Percentiles rank a stretch among this genome's conserved stretches.
phyloP scores from a whole-genome alignment of 192 early-diverging fungal species.

The Mortierella claussenii region DNA sequence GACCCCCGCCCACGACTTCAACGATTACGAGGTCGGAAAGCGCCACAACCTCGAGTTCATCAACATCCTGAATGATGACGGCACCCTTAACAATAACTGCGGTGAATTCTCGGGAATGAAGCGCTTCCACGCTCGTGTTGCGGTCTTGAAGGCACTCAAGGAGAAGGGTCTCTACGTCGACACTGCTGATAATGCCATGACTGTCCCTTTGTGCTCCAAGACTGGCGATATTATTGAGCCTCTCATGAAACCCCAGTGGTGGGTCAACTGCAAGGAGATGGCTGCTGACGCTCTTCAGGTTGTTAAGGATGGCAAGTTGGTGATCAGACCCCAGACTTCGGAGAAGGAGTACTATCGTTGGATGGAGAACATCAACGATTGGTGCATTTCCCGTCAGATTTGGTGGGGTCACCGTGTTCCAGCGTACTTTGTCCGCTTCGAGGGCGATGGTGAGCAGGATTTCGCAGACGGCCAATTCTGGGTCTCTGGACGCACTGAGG shows the following conservation, averaged over 20 bases:
- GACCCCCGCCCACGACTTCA: slow-evolving; percentile 97
- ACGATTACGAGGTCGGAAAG: slow-evolving; percentile 97
- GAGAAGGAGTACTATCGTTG: slow-evolving; percentile 97
- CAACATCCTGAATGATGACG: slow-evolving; percentile 98
- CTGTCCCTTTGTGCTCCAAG: slow-evolving; percentile 87
- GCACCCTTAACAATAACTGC: slow-evolving; percentile 91
- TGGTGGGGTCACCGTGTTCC: slow-evolving; percentile 99
- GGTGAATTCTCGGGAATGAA: slow-evolving; percentile 90
- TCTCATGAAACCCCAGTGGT: slow-evolving; percentile 99
- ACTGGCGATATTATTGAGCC: slow-evolving; percentile 97
- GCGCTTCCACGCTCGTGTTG: slow-evolving; percentile 93
- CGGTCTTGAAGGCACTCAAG: slow-evolving; percentile 89
- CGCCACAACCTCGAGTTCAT: slow-evolving; percentile 94
- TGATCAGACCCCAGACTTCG: slow-evolving; percentile 85
- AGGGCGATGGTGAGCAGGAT: slow-evolving; percentile 67
- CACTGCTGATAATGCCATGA: slow-evolving; percentile 93
- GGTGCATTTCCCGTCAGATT: slow-evolving; percentile 98
- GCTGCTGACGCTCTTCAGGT: slow-evolving; percentile 81
- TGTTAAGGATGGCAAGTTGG: slow-evolving; percentile 81
- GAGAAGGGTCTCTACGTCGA: slow-evolving; percentile 88
- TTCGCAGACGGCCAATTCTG: slow-evolving; percentile 77
- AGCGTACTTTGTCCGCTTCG: slow-evolving; percentile 92
- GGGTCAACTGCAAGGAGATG: slow-evolving; percentile 92
- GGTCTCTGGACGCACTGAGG: slow-evolving; percentile 86
- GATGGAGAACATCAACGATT: slow-evolving; percentile 96